Base-by-base conservation (phyloP, 176 grass and related monocot genomes). In the Triticum timopheevii region DNA sequence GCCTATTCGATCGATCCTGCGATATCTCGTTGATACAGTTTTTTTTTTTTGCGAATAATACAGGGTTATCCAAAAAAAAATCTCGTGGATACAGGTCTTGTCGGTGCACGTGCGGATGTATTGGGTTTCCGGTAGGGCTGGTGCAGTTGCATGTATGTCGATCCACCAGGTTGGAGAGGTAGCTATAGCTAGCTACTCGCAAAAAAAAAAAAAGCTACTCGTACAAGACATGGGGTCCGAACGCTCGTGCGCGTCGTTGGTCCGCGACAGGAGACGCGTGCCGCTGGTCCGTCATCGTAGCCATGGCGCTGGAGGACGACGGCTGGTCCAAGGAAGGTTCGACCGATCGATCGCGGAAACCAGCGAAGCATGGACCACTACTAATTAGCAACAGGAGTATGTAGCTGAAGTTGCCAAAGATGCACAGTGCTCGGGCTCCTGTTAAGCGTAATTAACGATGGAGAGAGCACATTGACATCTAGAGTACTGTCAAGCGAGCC, bases 111-210 rank as follows among this genome's bases (percentile, higher is more conserved):
- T 52, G 49, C 16, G 49, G 49, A 6, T 52, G 16, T 1, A 6
- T 52, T 52, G 16, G 1, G 49, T 50, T 16, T 16, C 47, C 47
- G 4, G 47, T 17, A 19, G 17, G 15, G 49, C 6, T 7, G 2
- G 50, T 36, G 30, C 4, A 19, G 75, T 23, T 78, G 56, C 54
- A 24, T 10, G 76, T 79, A 33, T 3, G 56, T 63, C 2, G 77
- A 25, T 61, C 50, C 52, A 78, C 52, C 76, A 36, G 76, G 20
- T 36, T 61, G 31, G 75, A 77, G 75, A 77, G 52, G 50, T n/a
- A 74, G 38, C 4, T 45, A 45, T 39, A 22, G 74, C 73, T 20
- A 38, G 4, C 15, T 6, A 52, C 49, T 8, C 0, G 52, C 27
- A 27, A 27, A 27, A 27, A 27, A 27, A 27, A 27, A 27, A 27